phyloP scores from a whole-genome alignment of 345 rosid genomes.

The Syzygium aqueum region DNA sequence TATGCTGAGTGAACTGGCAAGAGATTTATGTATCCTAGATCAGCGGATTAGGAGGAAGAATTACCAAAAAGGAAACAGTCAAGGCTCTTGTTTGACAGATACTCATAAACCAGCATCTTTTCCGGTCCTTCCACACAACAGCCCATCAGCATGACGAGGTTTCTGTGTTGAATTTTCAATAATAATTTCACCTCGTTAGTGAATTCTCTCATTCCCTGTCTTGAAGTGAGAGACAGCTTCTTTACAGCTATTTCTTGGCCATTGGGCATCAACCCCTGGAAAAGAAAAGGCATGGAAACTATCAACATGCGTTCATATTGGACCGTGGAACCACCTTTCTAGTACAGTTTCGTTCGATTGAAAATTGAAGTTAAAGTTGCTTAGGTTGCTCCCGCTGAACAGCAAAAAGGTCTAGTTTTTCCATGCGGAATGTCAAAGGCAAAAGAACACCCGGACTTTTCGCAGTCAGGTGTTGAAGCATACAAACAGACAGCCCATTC shows the following conservation, averaged over 20 bases:
- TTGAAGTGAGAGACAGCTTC: slow-evolving; percentile 45
- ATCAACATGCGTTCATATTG: background rate
- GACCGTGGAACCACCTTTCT: background rate
- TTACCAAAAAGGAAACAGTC: slow-evolving; percentile 65
- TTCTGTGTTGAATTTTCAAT: slow-evolving; percentile 62
- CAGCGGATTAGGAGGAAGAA: background rate
- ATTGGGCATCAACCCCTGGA: slow-evolving; percentile 49
- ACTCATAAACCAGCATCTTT: slow-evolving; percentile 77
- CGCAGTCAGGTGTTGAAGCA: background rate
- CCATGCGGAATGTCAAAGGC: background rate
- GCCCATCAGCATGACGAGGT: slow-evolving; percentile 62
- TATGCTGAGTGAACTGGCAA: background rate
- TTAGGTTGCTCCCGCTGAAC: background rate
- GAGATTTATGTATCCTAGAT: background rate
- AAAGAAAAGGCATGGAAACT: background rate
- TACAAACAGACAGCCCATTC: background rate
- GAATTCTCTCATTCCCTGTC: slow-evolving; percentile 68
- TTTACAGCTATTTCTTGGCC: slow-evolving; percentile 73
- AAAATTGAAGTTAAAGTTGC: background rate
- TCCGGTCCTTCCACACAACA: slow-evolving; percentile 67
- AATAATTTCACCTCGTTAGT: slow-evolving; percentile 64
- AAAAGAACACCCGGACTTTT: background rate
- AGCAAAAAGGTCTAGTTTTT: background rate
- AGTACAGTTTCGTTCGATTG: background rate
- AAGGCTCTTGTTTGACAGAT: slow-evolving; percentile 67